Evolutionary conservation across 1,284 basidiomycete genomes (phyloP), one percentile per base, ranked within the genome.

Genomic region (Ustanciosporium gigantosporum): DNA sequence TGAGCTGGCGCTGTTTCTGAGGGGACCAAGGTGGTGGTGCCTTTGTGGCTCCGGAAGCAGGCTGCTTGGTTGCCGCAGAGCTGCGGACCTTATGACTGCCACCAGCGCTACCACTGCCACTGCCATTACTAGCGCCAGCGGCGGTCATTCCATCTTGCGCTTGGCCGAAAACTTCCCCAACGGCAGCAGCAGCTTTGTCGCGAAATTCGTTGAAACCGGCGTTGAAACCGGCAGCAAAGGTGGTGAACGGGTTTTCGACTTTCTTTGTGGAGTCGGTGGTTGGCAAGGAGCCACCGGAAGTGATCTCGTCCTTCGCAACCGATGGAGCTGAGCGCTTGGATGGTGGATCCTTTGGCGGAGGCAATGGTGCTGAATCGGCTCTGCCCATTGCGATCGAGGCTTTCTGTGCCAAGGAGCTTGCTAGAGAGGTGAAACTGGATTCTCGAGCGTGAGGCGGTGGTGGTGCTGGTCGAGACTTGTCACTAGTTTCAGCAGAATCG

Each of bases 111-210:
- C 5, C 5, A 11, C 8, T 37, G 19, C 19, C 19, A 22, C 8
- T 37, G 20, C 21, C 21, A 16, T 37, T 37, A 11, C 11, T 11
- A 19, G 14, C 8, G 9, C 11, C 9, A 9, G 9, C 32, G 9
- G 32, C 11, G 19, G 15, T 16, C 25, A 24, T 35, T 0, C 27
- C 19, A 16, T 53, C 53, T 24, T 57, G 49, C 1, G 41, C 51
- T 19, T 58, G 58, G 3, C 57, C 64, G 17, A 66, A 62, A 2
- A 57, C 57, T 6, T 72, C 69, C 23, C 65, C 60, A 15, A 70
- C 67, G 17, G 64, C 67, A 3, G 69, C 69, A 2, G 66, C 58
- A 8, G 69, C 66, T 46, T 71, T 71, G 52, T 46, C 66, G 15
- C 46, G 47, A 34, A 71, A 66, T 24, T 67, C 68, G 39, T 60